phyloP scores from a whole-genome alignment of 208 protist species.

The Trypanosoma scelopori region DNA sequence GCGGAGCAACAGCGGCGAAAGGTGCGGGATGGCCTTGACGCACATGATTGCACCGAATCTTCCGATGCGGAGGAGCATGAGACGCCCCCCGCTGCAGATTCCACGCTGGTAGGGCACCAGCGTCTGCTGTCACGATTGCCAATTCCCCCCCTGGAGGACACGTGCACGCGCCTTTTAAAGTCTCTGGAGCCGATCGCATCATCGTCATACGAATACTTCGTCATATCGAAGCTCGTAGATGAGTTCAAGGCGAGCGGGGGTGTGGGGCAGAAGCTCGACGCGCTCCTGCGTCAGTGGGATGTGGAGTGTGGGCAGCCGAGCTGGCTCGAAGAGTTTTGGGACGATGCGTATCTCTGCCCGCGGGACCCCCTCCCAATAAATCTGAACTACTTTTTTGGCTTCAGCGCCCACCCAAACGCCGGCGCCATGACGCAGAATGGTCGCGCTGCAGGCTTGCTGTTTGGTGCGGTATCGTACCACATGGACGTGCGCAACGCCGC shows the following conservation, averaged over 20 bases:
- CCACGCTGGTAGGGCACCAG: constrained; percentile 22
- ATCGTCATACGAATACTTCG: constrained; percentile 31
- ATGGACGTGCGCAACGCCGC: constrained; percentile 21
- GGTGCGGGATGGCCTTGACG: constrained; percentile 14
- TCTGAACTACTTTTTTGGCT: constrained; percentile 55
- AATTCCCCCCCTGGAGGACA: constrained; percentile 30
- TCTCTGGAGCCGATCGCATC: constrained; percentile 30
- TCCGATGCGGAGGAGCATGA: background rate
- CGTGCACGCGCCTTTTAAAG: constrained; percentile 29
- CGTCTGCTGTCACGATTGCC: constrained; percentile 24
- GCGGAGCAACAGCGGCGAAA: background rate
- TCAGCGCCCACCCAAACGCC: constrained; percentile 31
- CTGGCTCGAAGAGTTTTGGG: constrained; percentile 43
- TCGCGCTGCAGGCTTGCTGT: constrained; percentile 37
- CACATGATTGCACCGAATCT: constrained; percentile 15
- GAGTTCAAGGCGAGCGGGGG: constrained; percentile 27
- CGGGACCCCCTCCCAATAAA: constrained; percentile 47
- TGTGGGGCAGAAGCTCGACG: constrained; percentile 26
- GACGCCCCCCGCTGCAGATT: background rate
- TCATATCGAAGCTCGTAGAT: constrained; percentile 12
- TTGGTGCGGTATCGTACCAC: constrained; percentile 29
- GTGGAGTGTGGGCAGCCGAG: constrained; percentile 13
- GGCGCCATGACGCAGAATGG: constrained; percentile 29
- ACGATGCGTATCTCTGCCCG: constrained; percentile 39
- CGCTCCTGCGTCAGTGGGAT: constrained; percentile 26